Percentiles rank a stretch among this genome's conserved stretches.
Evolutionary conservation across 306 rosid species (phyloP).

Genomic region (Quercus wislizeni): DNA sequence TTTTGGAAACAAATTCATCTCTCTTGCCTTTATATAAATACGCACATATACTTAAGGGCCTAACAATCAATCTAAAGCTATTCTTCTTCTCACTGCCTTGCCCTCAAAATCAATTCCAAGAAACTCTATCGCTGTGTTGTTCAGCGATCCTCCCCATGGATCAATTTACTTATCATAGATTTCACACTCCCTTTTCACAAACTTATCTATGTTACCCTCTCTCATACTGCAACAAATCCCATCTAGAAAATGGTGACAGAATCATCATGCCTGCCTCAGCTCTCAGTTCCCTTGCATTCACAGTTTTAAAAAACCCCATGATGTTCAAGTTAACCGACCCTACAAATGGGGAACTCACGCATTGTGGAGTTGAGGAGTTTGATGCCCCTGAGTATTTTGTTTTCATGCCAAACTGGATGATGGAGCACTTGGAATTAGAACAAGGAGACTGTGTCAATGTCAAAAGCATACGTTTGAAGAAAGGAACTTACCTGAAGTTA

Average conservation of each 20-base stretch:
- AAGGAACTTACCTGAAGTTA: not conserved
- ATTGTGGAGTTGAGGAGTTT: not conserved
- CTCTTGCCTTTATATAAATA: too few species aligned
- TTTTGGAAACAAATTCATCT: too few species aligned
- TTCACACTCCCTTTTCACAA: not conserved
- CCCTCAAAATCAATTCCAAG: too few species aligned
- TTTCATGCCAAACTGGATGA: not conserved
- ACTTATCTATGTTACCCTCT: not conserved
- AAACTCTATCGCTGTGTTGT: too few species aligned
- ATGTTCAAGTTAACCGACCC: not conserved
- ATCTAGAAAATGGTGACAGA: not conserved
- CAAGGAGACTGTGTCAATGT: not conserved
- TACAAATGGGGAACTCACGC: not conserved
- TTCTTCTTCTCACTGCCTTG: too few species aligned
- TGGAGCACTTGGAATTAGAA: not conserved
- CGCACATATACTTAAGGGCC: too few species aligned
- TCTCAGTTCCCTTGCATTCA: not conserved
- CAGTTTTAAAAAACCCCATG: not conserved
- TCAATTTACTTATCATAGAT: not conserved
- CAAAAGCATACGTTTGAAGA: not conserved
- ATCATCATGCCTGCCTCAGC: not conserved
- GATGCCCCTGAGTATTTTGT: not conserved
- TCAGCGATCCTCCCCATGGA: not conserved
- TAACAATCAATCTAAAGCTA: too few species aligned
- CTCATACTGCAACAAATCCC: not conserved